Percentiles rank a stretch among this genome's conserved stretches.
Evolutionary conservation across 176 grass and related monocot species (phyloP).

Genomic region (Aegilops longissima): DNA sequence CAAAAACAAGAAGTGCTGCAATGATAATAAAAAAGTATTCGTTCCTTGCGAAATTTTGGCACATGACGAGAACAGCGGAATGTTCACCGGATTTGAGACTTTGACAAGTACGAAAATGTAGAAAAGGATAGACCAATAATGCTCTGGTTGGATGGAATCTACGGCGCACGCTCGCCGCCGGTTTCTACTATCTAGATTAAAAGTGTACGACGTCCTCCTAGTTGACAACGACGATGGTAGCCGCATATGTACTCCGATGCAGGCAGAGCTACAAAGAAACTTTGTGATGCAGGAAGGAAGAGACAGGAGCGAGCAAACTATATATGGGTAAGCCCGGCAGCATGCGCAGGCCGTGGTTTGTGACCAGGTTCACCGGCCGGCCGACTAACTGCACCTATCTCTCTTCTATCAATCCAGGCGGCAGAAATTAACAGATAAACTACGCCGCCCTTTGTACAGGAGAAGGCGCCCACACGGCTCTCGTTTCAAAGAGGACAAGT

Average conservation of each 20-base stretch:
- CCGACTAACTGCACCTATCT: background rate
- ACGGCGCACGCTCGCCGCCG: no score
- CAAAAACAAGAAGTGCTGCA: background rate
- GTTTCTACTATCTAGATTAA: no score
- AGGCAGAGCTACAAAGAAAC: no score
- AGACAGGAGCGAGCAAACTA: background rate
- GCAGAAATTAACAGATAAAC: slow-evolving; percentile 27
- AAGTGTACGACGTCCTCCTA: no score
- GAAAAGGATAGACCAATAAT: background rate
- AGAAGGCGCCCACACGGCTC: no score
- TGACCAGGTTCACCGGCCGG: background rate
- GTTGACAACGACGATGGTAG: no score
- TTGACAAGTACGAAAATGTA: background rate
- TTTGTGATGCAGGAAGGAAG: background rate
- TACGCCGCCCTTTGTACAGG: no score
- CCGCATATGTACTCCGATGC: background rate
- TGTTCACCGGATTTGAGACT: background rate
- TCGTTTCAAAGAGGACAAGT: no score
- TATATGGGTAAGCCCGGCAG: background rate
- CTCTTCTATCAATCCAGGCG: background rate
- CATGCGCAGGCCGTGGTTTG: background rate
- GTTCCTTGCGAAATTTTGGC: background rate
- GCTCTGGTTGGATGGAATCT: background rate
- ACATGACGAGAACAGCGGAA: slow-evolving; percentile 15
- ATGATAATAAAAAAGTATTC: background rate